Evolutionary conservation across 78 protist species (phyloP).

Genomic region (Corallochytrium limacisporum): DNA sequence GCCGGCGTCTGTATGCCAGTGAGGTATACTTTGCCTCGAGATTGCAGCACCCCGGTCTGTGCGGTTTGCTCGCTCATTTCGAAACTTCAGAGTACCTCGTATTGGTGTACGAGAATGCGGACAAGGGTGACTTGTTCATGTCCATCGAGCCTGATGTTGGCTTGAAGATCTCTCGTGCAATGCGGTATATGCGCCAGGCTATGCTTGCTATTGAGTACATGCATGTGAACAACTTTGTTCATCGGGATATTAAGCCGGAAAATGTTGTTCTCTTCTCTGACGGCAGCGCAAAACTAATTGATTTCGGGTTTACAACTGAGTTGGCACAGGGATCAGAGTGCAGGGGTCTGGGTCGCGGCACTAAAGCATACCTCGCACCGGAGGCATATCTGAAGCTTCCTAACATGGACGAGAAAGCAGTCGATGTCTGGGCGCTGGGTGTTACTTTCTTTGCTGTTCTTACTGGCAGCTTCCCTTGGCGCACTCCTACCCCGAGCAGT

Average conservation of each 20-base stretch:
- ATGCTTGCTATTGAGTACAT: slow-evolving; percentile 12
- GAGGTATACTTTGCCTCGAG: no score
- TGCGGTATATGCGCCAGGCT: no score
- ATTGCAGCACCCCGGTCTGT: no score
- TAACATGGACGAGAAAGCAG: slow-evolving; percentile 3
- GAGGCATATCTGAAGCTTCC: background rate
- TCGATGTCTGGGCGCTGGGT: slow-evolving; percentile 23
- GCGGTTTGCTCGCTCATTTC: no score
- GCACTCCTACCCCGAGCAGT: background rate
- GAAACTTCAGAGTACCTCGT: no score
- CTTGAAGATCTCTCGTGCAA: no score
- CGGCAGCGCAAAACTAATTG: background rate
- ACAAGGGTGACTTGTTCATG: no score
- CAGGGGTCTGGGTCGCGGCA: no score
- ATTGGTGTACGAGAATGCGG: no score
- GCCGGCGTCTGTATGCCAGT: no score
- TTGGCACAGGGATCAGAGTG: no score
- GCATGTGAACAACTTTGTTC: slow-evolving; percentile 3
- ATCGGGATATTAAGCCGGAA: slow-evolving; percentile 27
- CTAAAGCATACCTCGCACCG: background rate
- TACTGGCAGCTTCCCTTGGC: slow-evolving; percentile 21
- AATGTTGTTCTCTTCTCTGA: background rate
- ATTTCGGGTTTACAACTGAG: background rate
- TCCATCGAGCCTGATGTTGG: no score
- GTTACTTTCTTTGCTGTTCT: background rate